Evolutionary conservation across 257 asterid genomes (phyloP), one percentile per base, ranked within the genome.

Genomic region (Gentiana macrophylla): DNA sequence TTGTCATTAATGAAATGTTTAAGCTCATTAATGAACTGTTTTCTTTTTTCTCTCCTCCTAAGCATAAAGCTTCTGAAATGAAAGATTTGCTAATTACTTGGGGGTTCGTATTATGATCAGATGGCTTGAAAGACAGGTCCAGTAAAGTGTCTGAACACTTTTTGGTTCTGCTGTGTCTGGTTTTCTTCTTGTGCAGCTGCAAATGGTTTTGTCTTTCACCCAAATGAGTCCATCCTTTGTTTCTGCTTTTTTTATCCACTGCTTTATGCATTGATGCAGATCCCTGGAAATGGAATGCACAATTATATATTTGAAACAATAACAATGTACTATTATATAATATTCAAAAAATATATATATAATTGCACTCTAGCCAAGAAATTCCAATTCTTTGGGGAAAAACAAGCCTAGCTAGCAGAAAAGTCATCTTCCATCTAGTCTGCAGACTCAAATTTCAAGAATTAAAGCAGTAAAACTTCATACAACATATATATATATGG

Each of bases 261-360:
- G 77, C 59, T 55, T 70, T 72, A 32, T 77, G 79, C 83, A 71
- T 67, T 67, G 89, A 68, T 72, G 8, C 79, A 67, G 82, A 66
- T 49, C 68, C 80, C 91, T 82, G 80, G 9, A 41, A 41, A 35
- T 53, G 58, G 50, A 49, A 41, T 62, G 12, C 51, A n/a, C n/a
- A 44, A 53, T 35, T 10, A 24, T 24, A 24, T 24, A 24, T 24
- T 24, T 24, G 24, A 24, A 24, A 24, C 24, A 24, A 24, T 24
- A 24, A 24, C 24, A 24, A 24, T 24, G 24, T 24, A 24, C 24
- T 41, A 10, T 41, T 41, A 41, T 10, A 52, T 32, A 45, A 50
- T 15, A 52, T 49, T 62, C 63, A 68, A 64, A 64, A 55, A 52
- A 71, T 67, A 53, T 57, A 48, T 52, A 35, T 52, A 24, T 24